phyloP scores from a whole-genome alignment of 495 filamentous ascomycete genomes.

The Neurospora sp. region DNA sequence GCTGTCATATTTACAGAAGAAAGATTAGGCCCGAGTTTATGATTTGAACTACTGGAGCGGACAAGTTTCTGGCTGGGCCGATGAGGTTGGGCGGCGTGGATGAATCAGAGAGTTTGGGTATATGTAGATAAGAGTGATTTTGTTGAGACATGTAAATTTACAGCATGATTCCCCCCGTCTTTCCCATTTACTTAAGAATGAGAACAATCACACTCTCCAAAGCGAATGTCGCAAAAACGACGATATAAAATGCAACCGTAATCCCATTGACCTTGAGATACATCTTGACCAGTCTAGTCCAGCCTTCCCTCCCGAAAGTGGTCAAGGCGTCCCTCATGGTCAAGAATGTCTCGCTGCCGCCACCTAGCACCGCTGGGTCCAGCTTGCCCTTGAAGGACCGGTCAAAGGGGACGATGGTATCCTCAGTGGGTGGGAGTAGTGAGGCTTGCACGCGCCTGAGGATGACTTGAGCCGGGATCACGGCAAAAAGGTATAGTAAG shows the following conservation, averaged over 20 bases:
- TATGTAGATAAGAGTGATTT: not conserved
- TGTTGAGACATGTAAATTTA: not conserved
- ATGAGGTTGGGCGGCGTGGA: not conserved
- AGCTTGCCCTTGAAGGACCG: slow-evolving; percentile 38
- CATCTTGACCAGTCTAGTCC: slow-evolving; percentile 56
- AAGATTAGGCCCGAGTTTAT: not conserved
- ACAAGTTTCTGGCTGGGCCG: not conserved
- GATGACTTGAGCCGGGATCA: slow-evolving; percentile 32
- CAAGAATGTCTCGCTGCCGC: slow-evolving; percentile 46
- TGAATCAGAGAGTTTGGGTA: not conserved
- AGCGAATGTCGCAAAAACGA: slow-evolving; percentile 33
- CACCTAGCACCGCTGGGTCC: slow-evolving; percentile 52
- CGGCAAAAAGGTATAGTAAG: slow-evolving; percentile 20
- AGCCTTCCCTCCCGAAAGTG: slow-evolving; percentile 55
- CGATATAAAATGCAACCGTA: slow-evolving; percentile 35
- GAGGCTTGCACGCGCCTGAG: slow-evolving; percentile 41
- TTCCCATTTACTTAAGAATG: not conserved
- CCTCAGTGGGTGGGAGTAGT: slow-evolving; percentile 38
- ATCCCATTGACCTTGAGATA: slow-evolving; percentile 49
- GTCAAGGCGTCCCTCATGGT: slow-evolving; percentile 62
- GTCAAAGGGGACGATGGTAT: slow-evolving; percentile 42
- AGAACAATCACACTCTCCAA: not conserved
- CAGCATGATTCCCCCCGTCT: not conserved
- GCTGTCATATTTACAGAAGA: not conserved
- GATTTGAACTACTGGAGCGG: not conserved